Conservation (phyloP, 2,329 filamentous ascomycete species). For the Periconia sp. region DNA sequence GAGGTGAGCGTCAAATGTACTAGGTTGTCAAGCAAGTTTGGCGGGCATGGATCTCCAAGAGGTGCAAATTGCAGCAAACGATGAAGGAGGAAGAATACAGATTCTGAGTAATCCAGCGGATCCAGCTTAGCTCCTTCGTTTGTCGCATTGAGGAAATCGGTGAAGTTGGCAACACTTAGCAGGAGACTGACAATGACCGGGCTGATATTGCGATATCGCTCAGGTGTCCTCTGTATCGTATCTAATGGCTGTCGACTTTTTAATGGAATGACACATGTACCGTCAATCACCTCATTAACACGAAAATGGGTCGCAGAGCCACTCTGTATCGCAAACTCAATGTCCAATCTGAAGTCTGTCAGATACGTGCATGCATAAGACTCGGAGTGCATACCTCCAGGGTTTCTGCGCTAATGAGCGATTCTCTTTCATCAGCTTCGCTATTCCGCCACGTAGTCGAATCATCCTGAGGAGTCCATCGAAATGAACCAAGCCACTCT, state of each 20-base stretch:
- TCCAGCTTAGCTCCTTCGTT: slow-evolving; percentile 4
- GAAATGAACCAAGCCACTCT: slow-evolving; percentile 11
- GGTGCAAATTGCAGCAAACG: slow-evolving; percentile 6
- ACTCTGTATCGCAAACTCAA: slow-evolving; percentile 14
- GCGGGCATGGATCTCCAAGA: neutral
- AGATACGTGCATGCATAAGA: neutral
- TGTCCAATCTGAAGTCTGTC: slow-evolving; percentile 2
- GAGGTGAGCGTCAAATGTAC: slow-evolving; percentile 11
- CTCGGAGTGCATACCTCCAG: slow-evolving; percentile 6
- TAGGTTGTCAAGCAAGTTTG: slow-evolving; percentile 3
- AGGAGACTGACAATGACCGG: slow-evolving; percentile 1
- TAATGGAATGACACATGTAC: too few relatives aligned
- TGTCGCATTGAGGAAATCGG: slow-evolving; percentile 1
- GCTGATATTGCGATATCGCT: neutral
- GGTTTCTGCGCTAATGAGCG: slow-evolving; percentile 11
- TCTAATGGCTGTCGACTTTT: too few relatives aligned
- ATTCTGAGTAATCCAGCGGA: slow-evolving; percentile 11
- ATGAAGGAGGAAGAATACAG: slow-evolving; percentile 6
- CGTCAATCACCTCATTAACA: slow-evolving; percentile 5
- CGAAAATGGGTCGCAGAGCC: slow-evolving; percentile 4
- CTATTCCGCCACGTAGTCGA: slow-evolving; percentile 11
- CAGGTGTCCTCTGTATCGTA: neutral
- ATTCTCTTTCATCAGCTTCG: slow-evolving; percentile 9
- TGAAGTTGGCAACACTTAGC: slow-evolving; percentile 4
- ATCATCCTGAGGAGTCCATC: slow-evolving; percentile 12